Evolutionary conservation across 345 rosid genomes (phyloP), one percentile per base, ranked within the genome.

Genomic region (Eucalyptus dawsonii): DNA sequence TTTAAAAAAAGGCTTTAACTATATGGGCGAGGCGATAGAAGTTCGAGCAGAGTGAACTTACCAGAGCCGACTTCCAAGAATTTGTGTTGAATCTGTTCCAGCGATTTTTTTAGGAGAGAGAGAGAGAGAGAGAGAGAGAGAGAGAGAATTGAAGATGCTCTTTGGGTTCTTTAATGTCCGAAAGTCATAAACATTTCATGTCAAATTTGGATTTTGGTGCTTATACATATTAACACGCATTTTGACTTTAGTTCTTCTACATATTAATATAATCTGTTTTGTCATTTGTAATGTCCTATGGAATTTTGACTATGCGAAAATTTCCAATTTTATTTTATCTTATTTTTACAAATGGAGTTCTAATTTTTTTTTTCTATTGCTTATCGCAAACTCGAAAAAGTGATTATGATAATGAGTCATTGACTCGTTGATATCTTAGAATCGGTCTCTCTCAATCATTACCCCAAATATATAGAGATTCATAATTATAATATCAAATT

Each of bases 21-120:
- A 45, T 45, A 45, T 45, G 47, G 47, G 47, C 47, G 47, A 45
- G 47, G 47, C 6, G 87, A 56, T 4, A 15, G 47, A 8, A 80
- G 44, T 22, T 45, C 11, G 67, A 80, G 85, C 50, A 27, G 69
- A 11, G 80, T 25, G 54, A 42, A 12, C 81, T 86, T n/a, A 93
- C 94, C 92, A 45, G 92, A 50, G 83, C 94, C 94, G 31, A 88
- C 93, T 14, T 49, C n/a, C 76, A 92, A 50, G 89, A 91, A 91
- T 11, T 69, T 91, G 94, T 91, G 95, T 81, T 92, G 91, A 86
- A 93, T 93, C 90, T 90, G 89, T 45, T 93, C 94, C 94, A 90
- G 93, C 13, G 15, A 60, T 60, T 27, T 60, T 11, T 60, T 60
- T 0, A 4, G 40, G 19, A 2, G 40, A 27, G 86, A 24, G 49